Conservation (phyloP, 163 green algal species). For the Chlamydomonas reinhardtii region DNA sequence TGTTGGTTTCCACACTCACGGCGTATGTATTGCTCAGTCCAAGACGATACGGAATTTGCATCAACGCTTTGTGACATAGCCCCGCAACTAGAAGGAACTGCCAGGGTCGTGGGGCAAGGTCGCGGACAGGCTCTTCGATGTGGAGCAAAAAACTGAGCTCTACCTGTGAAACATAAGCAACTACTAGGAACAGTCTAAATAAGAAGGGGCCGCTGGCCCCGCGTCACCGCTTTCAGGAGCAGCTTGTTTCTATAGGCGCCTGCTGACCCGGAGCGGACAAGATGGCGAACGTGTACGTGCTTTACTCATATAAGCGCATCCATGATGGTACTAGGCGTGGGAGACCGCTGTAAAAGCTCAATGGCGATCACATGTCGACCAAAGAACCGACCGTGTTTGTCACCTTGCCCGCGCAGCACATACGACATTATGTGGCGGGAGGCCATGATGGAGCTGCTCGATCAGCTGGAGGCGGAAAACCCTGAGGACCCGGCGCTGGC, state of each 20-base stretch:
- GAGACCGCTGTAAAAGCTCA: too few species aligned
- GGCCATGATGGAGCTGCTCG: constrained; percentile 90
- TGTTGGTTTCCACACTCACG: too few species aligned
- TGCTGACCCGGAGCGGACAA: too few species aligned
- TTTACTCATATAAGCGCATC: too few species aligned
- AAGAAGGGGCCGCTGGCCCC: constrained; percentile 23
- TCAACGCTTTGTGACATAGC: too few species aligned
- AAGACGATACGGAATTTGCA: too few species aligned
- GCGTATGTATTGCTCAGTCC: too few species aligned
- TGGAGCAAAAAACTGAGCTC: background rate
- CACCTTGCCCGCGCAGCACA: constrained; percentile 67
- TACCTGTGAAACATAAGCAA: background rate
- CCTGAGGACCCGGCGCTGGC: constrained; percentile 81
- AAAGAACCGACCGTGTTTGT: too few species aligned
- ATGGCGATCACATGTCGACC: too few species aligned
- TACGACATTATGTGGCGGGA: constrained; percentile 91
- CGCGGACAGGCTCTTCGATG: background rate
- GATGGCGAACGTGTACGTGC: constrained; percentile 65
- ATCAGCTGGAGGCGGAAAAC: constrained; percentile 89
- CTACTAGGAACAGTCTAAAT: constrained; percentile 11
- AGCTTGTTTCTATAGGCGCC: too few species aligned
- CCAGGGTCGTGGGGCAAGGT: background rate
- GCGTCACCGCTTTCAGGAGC: background rate
- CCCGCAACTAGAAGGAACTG: too few species aligned
- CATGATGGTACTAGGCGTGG: too few species aligned